Evolutionary conservation across 108 stramenopile species (phyloP).

Genomic region (Seminavis robusta): DNA sequence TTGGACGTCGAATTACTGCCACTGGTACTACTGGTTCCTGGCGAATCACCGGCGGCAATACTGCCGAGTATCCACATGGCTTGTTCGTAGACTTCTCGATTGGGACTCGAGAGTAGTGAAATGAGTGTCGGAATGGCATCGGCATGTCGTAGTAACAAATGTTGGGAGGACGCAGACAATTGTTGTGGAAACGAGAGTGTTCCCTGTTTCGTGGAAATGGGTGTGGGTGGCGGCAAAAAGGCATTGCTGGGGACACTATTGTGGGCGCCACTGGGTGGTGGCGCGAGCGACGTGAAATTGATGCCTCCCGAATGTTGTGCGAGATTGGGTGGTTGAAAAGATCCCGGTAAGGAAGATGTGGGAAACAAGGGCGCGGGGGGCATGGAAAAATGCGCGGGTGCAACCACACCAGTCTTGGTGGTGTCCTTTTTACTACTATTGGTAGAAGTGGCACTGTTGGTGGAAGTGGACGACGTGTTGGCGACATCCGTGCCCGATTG

Average conservation of each 20-base stretch:
- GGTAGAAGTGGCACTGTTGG: neutral
- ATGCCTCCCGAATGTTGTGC: conserved; percentile 30
- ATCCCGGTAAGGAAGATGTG: neutral
- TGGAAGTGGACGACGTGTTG: neutral
- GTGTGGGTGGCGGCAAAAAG: conserved; percentile 58
- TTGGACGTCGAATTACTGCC: conserved; percentile 13
- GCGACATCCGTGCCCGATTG: neutral
- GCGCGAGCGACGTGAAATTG: conserved; percentile 47
- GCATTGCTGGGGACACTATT: conserved; percentile 43
- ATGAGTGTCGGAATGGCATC: conserved; percentile 85
- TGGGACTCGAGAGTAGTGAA: conserved; percentile 61
- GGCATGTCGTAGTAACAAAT: conserved; percentile 74
- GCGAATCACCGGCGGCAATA: conserved; percentile 70
- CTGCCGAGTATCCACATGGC: conserved; percentile 83
- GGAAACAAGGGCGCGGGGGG: conserved; percentile 41
- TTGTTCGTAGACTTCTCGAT: conserved; percentile 73
- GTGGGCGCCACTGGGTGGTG: conserved; percentile 49
- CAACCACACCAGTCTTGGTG: conserved; percentile 8
- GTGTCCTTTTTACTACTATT: conserved; percentile 24
- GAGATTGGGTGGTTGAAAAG: neutral
- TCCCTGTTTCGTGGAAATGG: conserved; percentile 16
- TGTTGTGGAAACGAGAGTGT: conserved; percentile 44
- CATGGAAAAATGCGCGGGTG: conserved; percentile 18
- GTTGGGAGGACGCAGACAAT: conserved; percentile 64
- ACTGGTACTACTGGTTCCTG: conserved; percentile 21